Percentiles rank a stretch among this genome's conserved stretches.
Conservation (phyloP, 352 stramenopile genomes). For the Globisporangium irregulare region DNA sequence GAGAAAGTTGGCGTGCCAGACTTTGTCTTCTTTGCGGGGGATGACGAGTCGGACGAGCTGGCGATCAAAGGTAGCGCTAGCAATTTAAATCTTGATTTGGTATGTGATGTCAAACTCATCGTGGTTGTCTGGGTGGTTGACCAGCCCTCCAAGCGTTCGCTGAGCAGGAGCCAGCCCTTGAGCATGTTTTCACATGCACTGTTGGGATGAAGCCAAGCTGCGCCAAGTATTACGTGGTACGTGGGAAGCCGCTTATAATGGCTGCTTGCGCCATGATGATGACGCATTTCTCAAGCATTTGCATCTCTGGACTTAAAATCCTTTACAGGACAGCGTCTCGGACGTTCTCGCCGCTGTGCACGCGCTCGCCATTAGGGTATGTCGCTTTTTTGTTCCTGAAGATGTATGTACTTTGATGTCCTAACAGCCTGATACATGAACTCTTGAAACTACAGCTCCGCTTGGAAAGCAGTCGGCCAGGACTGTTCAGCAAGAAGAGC, state of each 20-base stretch:
- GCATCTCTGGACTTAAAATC: background rate
- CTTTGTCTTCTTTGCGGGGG: constrained; percentile 95
- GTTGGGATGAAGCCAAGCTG: constrained; percentile 97
- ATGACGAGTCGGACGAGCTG: constrained; percentile 97
- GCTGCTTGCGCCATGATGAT: background rate
- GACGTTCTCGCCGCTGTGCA: constrained; percentile 53
- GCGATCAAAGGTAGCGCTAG: constrained; percentile 51
- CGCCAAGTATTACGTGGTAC: constrained; percentile 93
- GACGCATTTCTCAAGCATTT: background rate
- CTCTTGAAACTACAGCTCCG: constrained; percentile 16
- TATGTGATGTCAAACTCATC: background rate
- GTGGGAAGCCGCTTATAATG: background rate
- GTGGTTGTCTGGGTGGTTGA: constrained; percentile 1
- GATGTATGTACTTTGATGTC: background rate
- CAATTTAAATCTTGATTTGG: constrained; percentile 18
- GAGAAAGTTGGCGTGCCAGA: constrained; percentile 76
- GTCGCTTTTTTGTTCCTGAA: constrained; percentile 1
- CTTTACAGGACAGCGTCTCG: constrained; percentile 42
- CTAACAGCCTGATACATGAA: background rate
- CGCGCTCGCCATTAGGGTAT: constrained; percentile 49
- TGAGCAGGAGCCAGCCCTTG: constrained; percentile 26
- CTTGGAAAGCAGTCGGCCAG: constrained; percentile 17
- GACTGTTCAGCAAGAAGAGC: constrained; percentile 11
- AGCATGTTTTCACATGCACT: constrained; percentile 91
- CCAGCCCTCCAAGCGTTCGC: constrained; percentile 49